Evolutionary conservation across 257 asterid species (phyloP), one percentile per base, ranked within the genome.

Genomic region (Orobanche coerulescens): DNA sequence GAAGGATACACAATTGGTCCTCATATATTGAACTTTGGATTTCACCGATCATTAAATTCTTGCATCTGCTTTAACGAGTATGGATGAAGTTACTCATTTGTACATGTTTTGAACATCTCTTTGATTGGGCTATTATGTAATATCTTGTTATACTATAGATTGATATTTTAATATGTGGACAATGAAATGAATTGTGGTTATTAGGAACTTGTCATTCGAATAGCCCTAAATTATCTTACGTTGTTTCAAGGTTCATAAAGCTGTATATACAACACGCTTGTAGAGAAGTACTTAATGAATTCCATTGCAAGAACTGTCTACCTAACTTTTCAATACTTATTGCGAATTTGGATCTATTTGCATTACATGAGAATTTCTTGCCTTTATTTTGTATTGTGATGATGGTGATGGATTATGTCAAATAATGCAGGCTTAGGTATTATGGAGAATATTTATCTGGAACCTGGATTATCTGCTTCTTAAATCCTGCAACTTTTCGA

Each of bases 351-450:
- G 37, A 65, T 34, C 34, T 37, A 14, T 63, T 52, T 65, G 72
- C 50, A 71, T 15, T 48, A 47, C 13, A 18, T 20, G 13, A 10
- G 6, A 47, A 47, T 16, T 20, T 3, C 9, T n/a, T 42, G 39
- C 22, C 19, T 26, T 28, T 42, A 0, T 42, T 57, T 46, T 48
- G 44, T 69, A 33, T 67, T 13, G 37, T 34, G 61, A 24, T 73
- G 56, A 44, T 68, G 58, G 46, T 67, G 31, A 59, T 61, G 5
- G 6, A n/a, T 54, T 64, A 0, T 50, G 52, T 22, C 40, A 56
- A 42, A 64, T 19, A 42, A 61, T 72, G 78, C 83, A 85, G 90
- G 81, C 34, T 12, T 52, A 61, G 60, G 61, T 69, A 63, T 53
- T 56, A 63, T 58, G 75, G 69, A 64, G 69, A 42, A 36, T 60